These are phyloP conservation scores for Fusarium haematococcum DNA, from an alignment of 2,329 filamentous ascomycete genomes.

Conservation along the genomic window DNA sequence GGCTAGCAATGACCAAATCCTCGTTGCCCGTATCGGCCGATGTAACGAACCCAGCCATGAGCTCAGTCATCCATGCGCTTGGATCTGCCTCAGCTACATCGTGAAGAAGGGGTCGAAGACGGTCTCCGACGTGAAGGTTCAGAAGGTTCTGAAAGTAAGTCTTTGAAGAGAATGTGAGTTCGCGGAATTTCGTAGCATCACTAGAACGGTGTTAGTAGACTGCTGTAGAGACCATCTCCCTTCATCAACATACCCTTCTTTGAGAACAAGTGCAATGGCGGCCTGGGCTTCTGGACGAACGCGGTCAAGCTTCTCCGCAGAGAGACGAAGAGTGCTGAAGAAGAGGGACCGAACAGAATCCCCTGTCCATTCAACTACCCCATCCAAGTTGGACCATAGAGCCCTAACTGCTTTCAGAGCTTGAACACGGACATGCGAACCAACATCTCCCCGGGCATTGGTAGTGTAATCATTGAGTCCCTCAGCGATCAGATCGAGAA, in stretches of 20 bases:
- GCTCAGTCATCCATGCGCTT: constrained; percentile 58
- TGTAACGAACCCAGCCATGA: constrained; percentile 76
- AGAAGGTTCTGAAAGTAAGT: constrained; percentile 70
- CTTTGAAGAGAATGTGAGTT: constrained; percentile 67
- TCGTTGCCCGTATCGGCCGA: constrained; percentile 85
- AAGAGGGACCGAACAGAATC: constrained; percentile 56
- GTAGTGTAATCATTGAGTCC: constrained; percentile 91
- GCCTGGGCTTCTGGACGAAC: constrained; percentile 77
- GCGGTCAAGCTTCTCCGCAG: constrained; percentile 90
- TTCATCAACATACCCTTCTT: constrained; percentile 55
- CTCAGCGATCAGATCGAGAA: constrained; percentile 62
- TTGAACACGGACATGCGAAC: constrained; percentile 85
- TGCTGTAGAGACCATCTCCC: not conserved
- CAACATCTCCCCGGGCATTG: constrained; percentile 88
- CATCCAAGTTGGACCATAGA: constrained; percentile 60
- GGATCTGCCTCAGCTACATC: constrained; percentile 48
- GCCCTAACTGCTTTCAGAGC: constrained; percentile 81
- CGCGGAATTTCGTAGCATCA: constrained; percentile 49
- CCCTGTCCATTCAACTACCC: constrained; percentile 39
- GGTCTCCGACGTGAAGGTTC: constrained; percentile 53
- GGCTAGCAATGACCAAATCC: constrained; percentile 76
- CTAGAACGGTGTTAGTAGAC: constrained; percentile 48
- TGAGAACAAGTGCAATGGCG: constrained; percentile 60
- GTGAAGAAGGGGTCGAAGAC: constrained; percentile 53
- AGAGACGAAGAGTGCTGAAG: constrained; percentile 71